These are phyloP conservation scores for Macaranga tanarius DNA, from an alignment of 441 rosid species.

Conservation along the genomic window DNA sequence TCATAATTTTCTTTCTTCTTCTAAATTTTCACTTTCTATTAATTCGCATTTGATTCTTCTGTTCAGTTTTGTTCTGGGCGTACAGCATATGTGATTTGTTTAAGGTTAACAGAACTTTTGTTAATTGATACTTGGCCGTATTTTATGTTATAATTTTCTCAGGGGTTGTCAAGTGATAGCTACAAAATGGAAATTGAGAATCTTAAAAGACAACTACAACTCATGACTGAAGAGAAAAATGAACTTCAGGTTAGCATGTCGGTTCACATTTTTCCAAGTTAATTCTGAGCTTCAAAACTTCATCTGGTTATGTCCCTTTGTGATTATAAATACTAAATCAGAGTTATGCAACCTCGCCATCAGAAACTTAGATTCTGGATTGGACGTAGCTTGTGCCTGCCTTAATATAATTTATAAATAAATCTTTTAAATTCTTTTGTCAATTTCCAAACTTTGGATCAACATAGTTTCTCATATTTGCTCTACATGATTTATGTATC, in stretches of 20 bases:
- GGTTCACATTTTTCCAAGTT: neutral
- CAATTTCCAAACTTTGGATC: neutral
- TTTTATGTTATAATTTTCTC: neutral
- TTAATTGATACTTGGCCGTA: neutral
- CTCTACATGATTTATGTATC: neutral
- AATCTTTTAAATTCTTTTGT: neutral
- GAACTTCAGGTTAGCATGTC: constrained; percentile 57
- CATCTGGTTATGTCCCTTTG: neutral
- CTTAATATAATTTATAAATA: neutral
- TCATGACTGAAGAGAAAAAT: constrained; percentile 53
- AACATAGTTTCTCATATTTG: neutral
- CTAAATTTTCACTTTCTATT: neutral
- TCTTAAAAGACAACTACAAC: constrained; percentile 58
- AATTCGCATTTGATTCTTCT: too few species aligned
- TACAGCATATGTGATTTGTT: neutral
- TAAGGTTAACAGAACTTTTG: neutral
- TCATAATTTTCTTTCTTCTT: neutral
- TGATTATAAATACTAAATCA: neutral
- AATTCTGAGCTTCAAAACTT: neutral
- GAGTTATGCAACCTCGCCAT: neutral
- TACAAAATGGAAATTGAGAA: constrained; percentile 47
- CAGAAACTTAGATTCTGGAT: neutral
- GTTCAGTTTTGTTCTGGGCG: neutral
- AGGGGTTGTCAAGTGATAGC: constrained; percentile 40
- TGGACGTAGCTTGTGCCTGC: neutral